Conservation (phyloP, 306 rosid genomes). For the Rosa rugosa region DNA sequence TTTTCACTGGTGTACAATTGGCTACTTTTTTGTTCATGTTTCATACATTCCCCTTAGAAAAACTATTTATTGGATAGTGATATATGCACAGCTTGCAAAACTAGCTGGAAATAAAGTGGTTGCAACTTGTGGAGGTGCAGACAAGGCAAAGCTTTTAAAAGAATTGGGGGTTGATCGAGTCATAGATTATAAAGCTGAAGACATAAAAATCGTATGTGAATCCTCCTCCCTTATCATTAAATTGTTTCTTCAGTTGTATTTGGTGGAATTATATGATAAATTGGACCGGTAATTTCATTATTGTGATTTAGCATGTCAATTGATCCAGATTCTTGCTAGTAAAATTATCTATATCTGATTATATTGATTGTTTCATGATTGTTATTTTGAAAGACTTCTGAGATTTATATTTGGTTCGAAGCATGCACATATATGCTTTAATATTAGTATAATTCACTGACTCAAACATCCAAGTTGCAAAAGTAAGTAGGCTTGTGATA, state of each 20-base stretch:
- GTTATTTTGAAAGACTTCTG: background rate
- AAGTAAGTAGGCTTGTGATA: background rate
- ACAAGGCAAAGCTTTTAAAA: conserved; percentile 77
- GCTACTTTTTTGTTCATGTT: background rate
- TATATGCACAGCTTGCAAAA: conserved; percentile 77
- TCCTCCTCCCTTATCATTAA: conserved; percentile 11
- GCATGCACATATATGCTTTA: background rate
- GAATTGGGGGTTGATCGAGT: conserved; percentile 90
- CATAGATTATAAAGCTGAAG: conserved; percentile 85
- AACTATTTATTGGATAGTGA: conserved; percentile 19
- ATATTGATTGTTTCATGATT: background rate
- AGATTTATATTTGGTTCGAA: background rate
- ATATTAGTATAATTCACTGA: background rate
- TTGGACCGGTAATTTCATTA: background rate
- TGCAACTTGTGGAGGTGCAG: conserved; percentile 93
- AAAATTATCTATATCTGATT: conserved; percentile 7
- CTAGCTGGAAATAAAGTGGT: conserved; percentile 84
- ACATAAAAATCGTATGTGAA: conserved; percentile 65
- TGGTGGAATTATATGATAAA: conserved; percentile 9
- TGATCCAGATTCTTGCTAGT: background rate
- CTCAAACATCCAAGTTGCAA: background rate
- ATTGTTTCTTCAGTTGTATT: conserved; percentile 2
- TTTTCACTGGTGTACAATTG: background rate
- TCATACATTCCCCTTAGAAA: background rate
- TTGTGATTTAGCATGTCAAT: conserved; percentile 9